Evolutionary conservation across 2,329 filamentous ascomycete genomes (phyloP).

Genomic region (Xylaria sp.): DNA sequence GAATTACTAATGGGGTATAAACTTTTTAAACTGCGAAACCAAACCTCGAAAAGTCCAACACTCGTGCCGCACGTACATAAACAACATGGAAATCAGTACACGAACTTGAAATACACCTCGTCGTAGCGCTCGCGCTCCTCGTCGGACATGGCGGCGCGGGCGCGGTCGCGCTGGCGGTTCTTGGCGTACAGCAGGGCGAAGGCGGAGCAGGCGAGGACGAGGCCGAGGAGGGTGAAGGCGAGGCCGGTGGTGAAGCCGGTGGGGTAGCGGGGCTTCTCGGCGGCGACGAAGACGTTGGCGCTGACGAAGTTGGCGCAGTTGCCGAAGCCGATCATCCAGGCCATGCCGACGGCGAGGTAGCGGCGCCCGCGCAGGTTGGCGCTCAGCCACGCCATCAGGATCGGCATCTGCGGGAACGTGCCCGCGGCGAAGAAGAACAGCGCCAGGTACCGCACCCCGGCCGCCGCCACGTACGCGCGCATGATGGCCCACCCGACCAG

Average conservation of each 20-base stretch:
- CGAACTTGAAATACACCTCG: constrained; percentile 31
- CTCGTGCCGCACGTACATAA: neutral
- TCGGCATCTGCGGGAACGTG: constrained; percentile 36
- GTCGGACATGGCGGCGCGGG: constrained; percentile 26
- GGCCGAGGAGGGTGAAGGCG: constrained; percentile 31
- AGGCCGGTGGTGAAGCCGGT: constrained; percentile 43
- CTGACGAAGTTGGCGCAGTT: constrained; percentile 48
- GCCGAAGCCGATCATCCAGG: constrained; percentile 46
- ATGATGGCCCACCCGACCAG: constrained; percentile 36
- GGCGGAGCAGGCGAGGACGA: constrained; percentile 19
- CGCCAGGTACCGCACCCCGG: constrained; percentile 33
- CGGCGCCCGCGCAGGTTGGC: constrained; percentile 46
- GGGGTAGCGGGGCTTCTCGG: constrained; percentile 41
- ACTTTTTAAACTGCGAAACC: too few relatives aligned
- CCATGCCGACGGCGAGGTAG: constrained; percentile 45
- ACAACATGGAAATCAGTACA: constrained; percentile 17
- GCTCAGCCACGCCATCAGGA: constrained; percentile 40
- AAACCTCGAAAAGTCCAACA: neutral
- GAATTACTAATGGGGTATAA: too few relatives aligned
- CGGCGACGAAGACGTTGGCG: constrained; percentile 45
- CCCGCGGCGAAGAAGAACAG: constrained; percentile 36
- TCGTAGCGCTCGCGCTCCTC: constrained; percentile 27
- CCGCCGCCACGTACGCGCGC: constrained; percentile 26
- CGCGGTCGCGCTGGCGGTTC: constrained; percentile 26
- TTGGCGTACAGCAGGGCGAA: constrained; percentile 14